phyloP scores from a whole-genome alignment of 371 early-diverging fungal genomes.

The Lichtheimia ramosa region DNA sequence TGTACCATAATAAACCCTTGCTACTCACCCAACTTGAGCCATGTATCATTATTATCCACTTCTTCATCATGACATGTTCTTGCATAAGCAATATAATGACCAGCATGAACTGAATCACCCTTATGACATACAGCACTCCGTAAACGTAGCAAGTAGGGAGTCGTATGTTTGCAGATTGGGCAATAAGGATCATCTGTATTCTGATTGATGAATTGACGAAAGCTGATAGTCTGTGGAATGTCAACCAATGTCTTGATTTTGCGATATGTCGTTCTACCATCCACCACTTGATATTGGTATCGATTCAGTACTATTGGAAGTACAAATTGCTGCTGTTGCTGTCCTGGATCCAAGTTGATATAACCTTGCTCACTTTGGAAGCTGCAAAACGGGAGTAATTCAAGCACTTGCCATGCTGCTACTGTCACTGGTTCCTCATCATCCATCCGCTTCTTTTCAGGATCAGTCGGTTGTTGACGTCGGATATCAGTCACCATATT shows the following conservation, averaged over 20 bases:
- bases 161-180: conserved; percentile 9
- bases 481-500: conserved; percentile 26
- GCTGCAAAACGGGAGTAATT: conserved; percentile 58
- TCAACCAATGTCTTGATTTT: conserved; percentile 40
- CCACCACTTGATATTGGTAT: conserved; percentile 29
- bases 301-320: conserved; percentile 56
- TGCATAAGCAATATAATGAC: conserved; percentile 56
- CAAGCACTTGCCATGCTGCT: conserved; percentile 58
- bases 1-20: background rate
- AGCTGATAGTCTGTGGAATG: conserved; percentile 48
- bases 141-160: conserved; percentile 47
- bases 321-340: conserved; percentile 34
- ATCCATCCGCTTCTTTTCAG: conserved; percentile 5
- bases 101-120: conserved; percentile 41
- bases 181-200: conserved; percentile 24
- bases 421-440: conserved; percentile 6
- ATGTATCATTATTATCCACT: conserved; percentile 5
- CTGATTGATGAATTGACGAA: conserved; percentile 47
- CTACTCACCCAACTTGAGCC: conserved; percentile 26
- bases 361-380: conserved; percentile 55
- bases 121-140: conserved; percentile 57
- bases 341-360: conserved; percentile 34
- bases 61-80: conserved; percentile 19
- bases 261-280: no score
- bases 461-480: conserved; percentile 10